phyloP scores from a whole-genome alignment of 2,329 filamentous ascomycete genomes.

The Passalora sequoiae region DNA sequence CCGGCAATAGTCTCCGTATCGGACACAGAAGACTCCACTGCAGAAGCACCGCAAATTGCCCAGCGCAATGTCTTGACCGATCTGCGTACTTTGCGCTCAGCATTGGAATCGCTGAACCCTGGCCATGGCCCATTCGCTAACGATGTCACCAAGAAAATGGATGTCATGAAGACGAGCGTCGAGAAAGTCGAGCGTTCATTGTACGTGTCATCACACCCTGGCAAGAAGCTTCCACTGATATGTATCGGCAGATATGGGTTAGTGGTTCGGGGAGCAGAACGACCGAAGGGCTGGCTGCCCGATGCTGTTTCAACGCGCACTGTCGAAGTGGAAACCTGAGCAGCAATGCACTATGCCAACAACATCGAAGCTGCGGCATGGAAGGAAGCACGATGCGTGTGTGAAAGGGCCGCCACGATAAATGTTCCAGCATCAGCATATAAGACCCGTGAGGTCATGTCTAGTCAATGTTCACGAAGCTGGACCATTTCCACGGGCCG shows the following conservation, averaged over 20 bases:
- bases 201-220: conserved; percentile 9
- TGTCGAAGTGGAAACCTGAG: conserved; percentile 38
- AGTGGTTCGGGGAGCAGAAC: conserved; percentile 77
- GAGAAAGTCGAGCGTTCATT: conserved; percentile 76
- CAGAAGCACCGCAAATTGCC: conserved; percentile 12
- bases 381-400: neutral
- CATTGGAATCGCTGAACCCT: conserved; percentile 67
- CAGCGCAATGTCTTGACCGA: conserved; percentile 68
- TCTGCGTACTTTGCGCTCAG: conserved; percentile 69
- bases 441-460: too few relatives aligned
- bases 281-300: conserved; percentile 87
- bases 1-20: conserved; percentile 40
- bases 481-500: too few relatives aligned
- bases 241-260: conserved; percentile 60
- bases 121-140: conserved; percentile 51
- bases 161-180: conserved; percentile 80
- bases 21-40: conserved; percentile 14
- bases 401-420: too few relatives aligned
- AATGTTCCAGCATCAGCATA: too few relatives aligned
- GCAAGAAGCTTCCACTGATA: neutral
- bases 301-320: conserved; percentile 50
- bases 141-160: conserved; percentile 73
- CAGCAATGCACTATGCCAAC: too few relatives aligned
- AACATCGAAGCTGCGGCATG: too few relatives aligned
- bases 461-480: too few relatives aligned